Evolutionary conservation across 345 rosid species (phyloP), one percentile per base, ranked within the genome.

Genomic region (Pugionium cornutum): DNA sequence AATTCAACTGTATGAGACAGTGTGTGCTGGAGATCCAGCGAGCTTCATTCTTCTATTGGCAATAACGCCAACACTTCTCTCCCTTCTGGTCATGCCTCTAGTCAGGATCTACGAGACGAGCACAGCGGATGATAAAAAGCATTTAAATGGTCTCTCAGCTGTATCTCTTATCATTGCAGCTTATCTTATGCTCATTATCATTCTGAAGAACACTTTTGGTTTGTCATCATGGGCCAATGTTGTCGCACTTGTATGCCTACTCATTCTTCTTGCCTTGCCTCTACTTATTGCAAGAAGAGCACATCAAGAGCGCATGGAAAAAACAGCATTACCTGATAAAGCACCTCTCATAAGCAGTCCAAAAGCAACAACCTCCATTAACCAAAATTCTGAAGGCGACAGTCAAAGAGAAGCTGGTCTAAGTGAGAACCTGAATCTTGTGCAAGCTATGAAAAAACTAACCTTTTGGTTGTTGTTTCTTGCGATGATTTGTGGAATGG

Each of bases 401-500:
- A 45, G 49, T 49, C 46, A 8, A 59, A 48, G 62, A 29, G 77
- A 64, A 35, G 69, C 53, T 29, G 58, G 55, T 53, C 36, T 42
- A 25, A 58, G 30, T 62, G 76, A 65, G 33, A 37, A 34, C 37
- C 42, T 43, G 77, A 79, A 84, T 77, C 76, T 87, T 5, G 37
- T 57, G 43, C 86, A 82, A 75, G 89, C 98, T 4, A 62, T 84
- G 74, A 27, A 67, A 7, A 87, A 39, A 0, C 43, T 26, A 34
- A 78, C 83, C 73, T 92, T 92, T 69, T 89, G 97, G 97, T 71
- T 89, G 78, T 46, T 92, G 66, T 89, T 84, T 61, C 25, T 84
- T 34, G 98, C 97, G 25, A 84, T 82, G 86, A 60, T 83, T 54
- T 87, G 91, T 51, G 97, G 97, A 46, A 72, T 89, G 76, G 98